A percentile compares a stretch with the other conserved stretches of the same genome.
Evolutionary conservation across 2,329 filamentous ascomycete genomes (phyloP).

Genomic region (Claviceps quebecensis): DNA sequence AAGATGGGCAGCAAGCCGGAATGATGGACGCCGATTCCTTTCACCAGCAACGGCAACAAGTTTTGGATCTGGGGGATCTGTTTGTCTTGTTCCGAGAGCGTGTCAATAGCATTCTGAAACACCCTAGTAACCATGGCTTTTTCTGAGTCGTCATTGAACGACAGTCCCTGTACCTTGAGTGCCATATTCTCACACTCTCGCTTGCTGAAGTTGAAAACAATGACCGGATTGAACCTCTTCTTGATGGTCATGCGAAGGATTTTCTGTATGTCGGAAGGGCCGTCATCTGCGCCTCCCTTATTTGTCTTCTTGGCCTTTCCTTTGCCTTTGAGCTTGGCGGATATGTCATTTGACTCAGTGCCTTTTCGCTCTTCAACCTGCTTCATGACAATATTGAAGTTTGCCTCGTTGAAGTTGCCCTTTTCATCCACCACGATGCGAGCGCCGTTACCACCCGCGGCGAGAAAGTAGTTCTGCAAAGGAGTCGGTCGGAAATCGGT

Average conservation of each 20-base stretch:
- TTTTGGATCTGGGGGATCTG: conserved; percentile 80
- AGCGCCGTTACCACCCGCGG: conserved; percentile 81
- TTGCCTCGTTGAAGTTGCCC: conserved; percentile 87
- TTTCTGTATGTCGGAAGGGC: conserved; percentile 81
- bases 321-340: conserved; percentile 69
- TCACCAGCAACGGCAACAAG: conserved; percentile 73
- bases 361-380: conserved; percentile 80
- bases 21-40: conserved; percentile 94
- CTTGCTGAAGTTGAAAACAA: conserved; percentile 99
- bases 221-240: conserved; percentile 94
- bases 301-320: conserved; percentile 87
- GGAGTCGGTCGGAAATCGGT: conserved; percentile 96
- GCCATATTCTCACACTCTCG: conserved; percentile 87
- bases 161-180: conserved; percentile 69
- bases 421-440: conserved; percentile 94
- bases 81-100: conserved; percentile 82
- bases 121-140: conserved; percentile 90
- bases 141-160: conserved; percentile 93
- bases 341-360: conserved; percentile 63
- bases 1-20: conserved; percentile 88
- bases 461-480: conserved; percentile 95
- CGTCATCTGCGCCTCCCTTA: conserved; percentile 66
- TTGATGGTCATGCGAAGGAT: conserved; percentile 98
- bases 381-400: conserved; percentile 93
- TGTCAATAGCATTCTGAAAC: conserved; percentile 85